Percentiles rank a stretch among this genome's conserved stretches.
Conservation (phyloP, 768 basidiomycete species). For the Boletellus emodensis region DNA sequence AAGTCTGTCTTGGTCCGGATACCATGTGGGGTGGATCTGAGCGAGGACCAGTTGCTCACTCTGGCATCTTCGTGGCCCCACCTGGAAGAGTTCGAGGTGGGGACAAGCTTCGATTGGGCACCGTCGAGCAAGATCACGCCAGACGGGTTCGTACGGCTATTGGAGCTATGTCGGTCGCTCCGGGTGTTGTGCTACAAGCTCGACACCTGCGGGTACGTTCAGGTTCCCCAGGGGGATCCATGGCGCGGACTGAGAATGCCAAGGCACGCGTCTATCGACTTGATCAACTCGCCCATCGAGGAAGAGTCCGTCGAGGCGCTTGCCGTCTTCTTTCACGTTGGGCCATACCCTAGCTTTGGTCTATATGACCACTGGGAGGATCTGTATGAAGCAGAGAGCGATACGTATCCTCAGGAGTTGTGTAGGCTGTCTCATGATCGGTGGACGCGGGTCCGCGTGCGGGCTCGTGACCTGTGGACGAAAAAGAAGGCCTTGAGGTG, state of each 20-base stretch:
- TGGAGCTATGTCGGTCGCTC: conserved; percentile 15
- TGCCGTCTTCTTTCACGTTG: conserved; percentile 13
- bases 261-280: neutral
- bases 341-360: conserved; percentile 2
- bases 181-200: neutral
- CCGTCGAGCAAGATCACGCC: conserved; percentile 7
- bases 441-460: neutral
- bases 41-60: conserved; percentile 3
- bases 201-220: conserved; percentile 8
- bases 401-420: neutral
- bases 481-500: conserved; percentile 2
- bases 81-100: neutral
- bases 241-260: conserved; percentile 10
- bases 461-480: conserved; percentile 2
- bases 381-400: neutral
- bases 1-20: neutral
- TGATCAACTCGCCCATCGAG: conserved; percentile 7
- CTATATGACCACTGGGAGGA: conserved; percentile 4
- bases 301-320: conserved; percentile 9
- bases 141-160: conserved; percentile 5
- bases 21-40: conserved; percentile 3
- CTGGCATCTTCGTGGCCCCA: conserved; percentile 16
- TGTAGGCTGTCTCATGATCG: neutral
- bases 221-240: conserved; percentile 5
- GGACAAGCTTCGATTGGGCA: conserved; percentile 1